Evolutionary conservation across 2,329 filamentous ascomycete genomes (phyloP).

Genomic region (Penicillium psychrosexuale): DNA sequence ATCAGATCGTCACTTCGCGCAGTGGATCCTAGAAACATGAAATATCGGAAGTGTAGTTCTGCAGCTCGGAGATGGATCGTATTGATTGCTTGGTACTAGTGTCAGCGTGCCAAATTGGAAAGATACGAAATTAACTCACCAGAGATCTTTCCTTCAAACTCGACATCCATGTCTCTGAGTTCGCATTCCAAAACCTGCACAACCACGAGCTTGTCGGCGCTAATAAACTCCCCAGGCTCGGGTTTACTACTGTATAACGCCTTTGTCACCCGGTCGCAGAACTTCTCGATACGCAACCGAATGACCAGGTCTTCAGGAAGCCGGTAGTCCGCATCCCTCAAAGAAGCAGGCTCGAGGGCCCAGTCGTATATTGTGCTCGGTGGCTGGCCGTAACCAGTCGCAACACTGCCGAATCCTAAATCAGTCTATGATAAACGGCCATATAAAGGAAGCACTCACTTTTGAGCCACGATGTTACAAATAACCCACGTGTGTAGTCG

Average conservation of each 20-base stretch:
- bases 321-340: slow-evolving; percentile 45
- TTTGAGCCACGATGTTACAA: slow-evolving; percentile 66
- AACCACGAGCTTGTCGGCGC: slow-evolving; percentile 43
- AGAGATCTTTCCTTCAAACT: slow-evolving; percentile 42
- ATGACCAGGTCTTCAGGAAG: slow-evolving; percentile 51
- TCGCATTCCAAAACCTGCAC: slow-evolving; percentile 46
- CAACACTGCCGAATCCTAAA: slow-evolving; percentile 47
- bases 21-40: slow-evolving; percentile 46
- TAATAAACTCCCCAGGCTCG: slow-evolving; percentile 51
- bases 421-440: not conserved
- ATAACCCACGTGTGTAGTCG: slow-evolving; percentile 63
- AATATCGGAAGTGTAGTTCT: slow-evolving; percentile 45
- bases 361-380: slow-evolving; percentile 59
- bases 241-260: slow-evolving; percentile 55
- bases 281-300: slow-evolving; percentile 55
- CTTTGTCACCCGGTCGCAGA: slow-evolving; percentile 57
- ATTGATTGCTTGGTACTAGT: slow-evolving; percentile 38
- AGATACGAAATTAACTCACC: slow-evolving; percentile 18
- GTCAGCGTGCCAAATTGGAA: not conserved
- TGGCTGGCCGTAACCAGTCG: slow-evolving; percentile 63
- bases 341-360: slow-evolving; percentile 49
- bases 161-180: slow-evolving; percentile 52
- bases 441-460: slow-evolving; percentile 39
- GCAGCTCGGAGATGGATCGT: slow-evolving; percentile 48
- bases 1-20: slow-evolving; percentile 43